phyloP scores from a whole-genome alignment of 345 rosid genomes.

The Linum lewisii region DNA sequence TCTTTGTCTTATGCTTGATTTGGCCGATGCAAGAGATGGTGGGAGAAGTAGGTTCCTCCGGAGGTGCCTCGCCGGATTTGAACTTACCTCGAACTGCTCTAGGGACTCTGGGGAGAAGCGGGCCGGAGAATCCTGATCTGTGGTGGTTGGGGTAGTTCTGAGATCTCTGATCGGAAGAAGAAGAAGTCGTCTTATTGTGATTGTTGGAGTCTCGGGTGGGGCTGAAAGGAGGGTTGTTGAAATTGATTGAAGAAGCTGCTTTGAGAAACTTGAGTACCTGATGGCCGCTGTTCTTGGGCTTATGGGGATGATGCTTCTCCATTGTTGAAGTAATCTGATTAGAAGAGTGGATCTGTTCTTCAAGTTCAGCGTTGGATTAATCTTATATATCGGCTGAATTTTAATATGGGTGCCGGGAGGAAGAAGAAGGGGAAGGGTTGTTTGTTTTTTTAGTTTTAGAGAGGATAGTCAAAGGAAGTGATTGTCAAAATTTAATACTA shows the following conservation, averaged over 20 bases:
- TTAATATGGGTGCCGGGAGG: too few relatives aligned
- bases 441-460: too few relatives aligned
- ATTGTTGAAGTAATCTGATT: neutral
- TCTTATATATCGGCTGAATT: too few relatives aligned
- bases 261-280: neutral
- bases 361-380: too few relatives aligned
- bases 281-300: neutral
- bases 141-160: neutral
- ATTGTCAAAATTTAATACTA: neutral
- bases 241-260: neutral
- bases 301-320: neutral
- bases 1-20: slow-evolving; percentile 1
- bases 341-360: neutral
- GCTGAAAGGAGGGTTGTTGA: slow-evolving; percentile 1
- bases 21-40: slow-evolving; percentile 5
- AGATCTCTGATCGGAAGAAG: neutral
- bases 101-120: neutral
- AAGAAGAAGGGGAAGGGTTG: too few relatives aligned
- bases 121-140: slow-evolving; percentile 5
- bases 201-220: neutral
- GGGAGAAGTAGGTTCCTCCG: slow-evolving; percentile 1
- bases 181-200: neutral
- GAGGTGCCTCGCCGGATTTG: neutral
- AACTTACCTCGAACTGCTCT: neutral
- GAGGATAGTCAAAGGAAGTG: neutral